phyloP scores from a whole-genome alignment of 148 eudicot genomes.

The Vaccinium myrtillus region DNA sequence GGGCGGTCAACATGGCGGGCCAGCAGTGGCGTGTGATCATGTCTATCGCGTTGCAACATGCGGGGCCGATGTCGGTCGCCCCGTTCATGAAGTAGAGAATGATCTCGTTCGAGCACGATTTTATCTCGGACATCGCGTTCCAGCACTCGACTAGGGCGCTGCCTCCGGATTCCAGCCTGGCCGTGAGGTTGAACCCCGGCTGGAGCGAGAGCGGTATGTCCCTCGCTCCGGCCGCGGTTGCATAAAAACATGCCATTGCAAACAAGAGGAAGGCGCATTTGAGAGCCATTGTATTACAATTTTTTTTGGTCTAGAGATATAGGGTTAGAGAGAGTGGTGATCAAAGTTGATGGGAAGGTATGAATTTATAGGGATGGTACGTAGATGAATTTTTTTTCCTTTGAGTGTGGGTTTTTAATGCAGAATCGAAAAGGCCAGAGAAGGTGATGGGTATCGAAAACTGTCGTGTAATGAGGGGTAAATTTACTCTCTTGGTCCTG shows the following conservation, averaged over 20 bases:
- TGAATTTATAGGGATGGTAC: background rate
- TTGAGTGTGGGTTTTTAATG: background rate
- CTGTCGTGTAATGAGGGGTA: background rate
- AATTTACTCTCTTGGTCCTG: background rate
- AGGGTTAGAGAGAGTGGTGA: background rate
- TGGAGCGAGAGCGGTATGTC: background rate
- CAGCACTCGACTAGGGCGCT: background rate
- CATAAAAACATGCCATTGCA: background rate
- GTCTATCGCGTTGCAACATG: background rate
- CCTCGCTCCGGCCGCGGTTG: background rate
- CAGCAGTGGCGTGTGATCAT: slow-evolving; percentile 12
- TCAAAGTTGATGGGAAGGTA: background rate
- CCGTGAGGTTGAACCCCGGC: background rate
- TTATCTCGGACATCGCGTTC: slow-evolving; percentile 1
- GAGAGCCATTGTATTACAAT: background rate
- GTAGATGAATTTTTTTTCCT: background rate
- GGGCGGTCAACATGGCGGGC: slow-evolving; percentile 6
- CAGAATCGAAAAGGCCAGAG: background rate
- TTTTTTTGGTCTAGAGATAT: background rate
- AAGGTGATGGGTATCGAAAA: background rate
- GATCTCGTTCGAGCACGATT: slow-evolving; percentile 12
- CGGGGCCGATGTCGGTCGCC: slow-evolving; percentile 4
- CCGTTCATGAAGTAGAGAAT: slow-evolving; percentile 14
- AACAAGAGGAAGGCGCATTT: background rate
- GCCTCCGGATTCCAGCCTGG: background rate